Base-by-base conservation (phyloP, 768 basidiomycete species). In the Amanita thiersii region DNA sequence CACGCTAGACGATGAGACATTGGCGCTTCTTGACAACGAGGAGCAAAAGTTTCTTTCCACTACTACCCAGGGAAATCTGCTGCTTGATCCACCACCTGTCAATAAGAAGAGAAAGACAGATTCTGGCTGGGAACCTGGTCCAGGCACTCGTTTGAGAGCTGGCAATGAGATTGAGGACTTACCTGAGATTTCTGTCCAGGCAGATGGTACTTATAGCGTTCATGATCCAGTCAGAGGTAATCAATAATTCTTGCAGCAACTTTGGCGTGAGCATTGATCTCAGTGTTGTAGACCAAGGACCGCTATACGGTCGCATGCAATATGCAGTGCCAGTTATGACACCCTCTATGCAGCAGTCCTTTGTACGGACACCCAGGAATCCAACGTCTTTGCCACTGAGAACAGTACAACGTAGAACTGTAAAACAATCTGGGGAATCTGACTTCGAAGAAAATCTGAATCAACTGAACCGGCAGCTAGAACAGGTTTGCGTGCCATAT, bases 181-280 rank as follows among this genome's bases (percentile, higher is more conserved):
- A 15, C 81, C 82, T 24, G 80, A 84, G 45, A 70, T 85, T 43
- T 75, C 75, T 10, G 52, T 84, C n/a, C 63, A 65, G 21, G 63
- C 61, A 3, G 76, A 79, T 53, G 79, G 81, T 14, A 65, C 72
- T 2, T 83, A 81, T 53, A 69, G 57, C 1, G 49, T 78, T 23
- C 61, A 51, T 40, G 52, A 56, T 28, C 26, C 26, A 28, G 26
- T 28, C 26, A n/a, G n/a, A 28, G 26, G 26, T 28, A 23, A n/a
- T 17, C 40, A 23, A 33, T 17, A 23, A 34, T 3, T 21, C 19
- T 14, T 23, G 17, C 3, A 35, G 32, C 14, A 48, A 28, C 36
- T n/a, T 25, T 10, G 32, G 41, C 21, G 33, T 31, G 24, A 35
- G 30, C 17, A 20, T 33, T 23, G 37, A 25, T n/a, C n/a, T n/a